Evolutionary conservation across 1,284 basidiomycete species (phyloP), one percentile per base, ranked within the genome.

Genomic region (Ceratobasidium sp.): DNA sequence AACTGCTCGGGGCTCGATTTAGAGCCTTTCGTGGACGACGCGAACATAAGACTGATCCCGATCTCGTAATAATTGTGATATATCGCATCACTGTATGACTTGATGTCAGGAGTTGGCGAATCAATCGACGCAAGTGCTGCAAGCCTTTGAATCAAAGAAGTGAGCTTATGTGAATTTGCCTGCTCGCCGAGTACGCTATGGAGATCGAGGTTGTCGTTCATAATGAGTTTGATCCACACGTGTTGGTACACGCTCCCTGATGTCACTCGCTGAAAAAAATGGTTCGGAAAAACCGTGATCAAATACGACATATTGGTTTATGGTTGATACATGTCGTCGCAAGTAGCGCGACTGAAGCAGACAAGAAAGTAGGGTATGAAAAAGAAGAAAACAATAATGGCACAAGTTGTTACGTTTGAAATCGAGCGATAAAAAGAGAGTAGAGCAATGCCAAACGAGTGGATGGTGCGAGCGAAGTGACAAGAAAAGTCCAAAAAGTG

Each of bases 61-160:
- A 94, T 82, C 0, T 82, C 32, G 76, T 84, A 85, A 80, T 93
- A 94, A 78, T 93, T 95, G 80, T 91, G 85, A 80, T 94, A 97
- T 70, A 93, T 86, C 3, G 85, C 85, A 77, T 96, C 93, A 40
- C 89, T 77, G 77, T 93, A 96, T 0, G 86, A 80, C 77, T 92
- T 93, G 77, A 92, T 79, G 70, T 91, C 85, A 10, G 89, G 86
- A n/a, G 75, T 71, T 1, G 77, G 71, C 72, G 34, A 38, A 3
- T 22, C 25, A 34, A 42, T 20, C n/a, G 64, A 31, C 40, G 49
- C 49, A 2, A 54, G 64, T 32, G 64, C 49, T 22, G 50, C 50
- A 43, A 67, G 35, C 31, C 31, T 54, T 67, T 67, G 35, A 27
- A 67, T 20, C 12, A 67, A 6, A 22, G 64, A 53, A 3, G 54